Conservation (phyloP, 2,329 filamentous ascomycete genomes). For the Neoascochyta sp. region DNA sequence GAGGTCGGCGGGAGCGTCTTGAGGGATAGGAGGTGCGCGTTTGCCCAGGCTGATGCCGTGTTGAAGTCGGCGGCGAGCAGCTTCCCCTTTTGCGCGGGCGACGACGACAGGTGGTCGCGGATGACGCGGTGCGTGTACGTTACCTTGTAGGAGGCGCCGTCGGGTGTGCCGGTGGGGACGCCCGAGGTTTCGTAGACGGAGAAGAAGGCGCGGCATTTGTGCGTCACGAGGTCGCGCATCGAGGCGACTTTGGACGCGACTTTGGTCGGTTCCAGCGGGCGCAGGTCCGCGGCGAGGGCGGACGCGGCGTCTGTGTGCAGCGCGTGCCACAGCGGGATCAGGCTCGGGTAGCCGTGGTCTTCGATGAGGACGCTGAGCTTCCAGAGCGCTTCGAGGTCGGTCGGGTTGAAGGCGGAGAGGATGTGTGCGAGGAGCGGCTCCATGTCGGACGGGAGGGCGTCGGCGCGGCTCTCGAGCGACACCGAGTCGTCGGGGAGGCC, state of each 20-base stretch:
- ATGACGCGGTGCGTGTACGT: slow-evolving; percentile 27
- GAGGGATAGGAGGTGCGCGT: slow-evolving; percentile 19
- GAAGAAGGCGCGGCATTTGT: slow-evolving; percentile 20
- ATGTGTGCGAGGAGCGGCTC: slow-evolving; percentile 25
- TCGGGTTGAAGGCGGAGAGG: slow-evolving; percentile 16
- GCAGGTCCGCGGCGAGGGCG: slow-evolving; percentile 16
- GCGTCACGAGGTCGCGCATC: slow-evolving; percentile 15
- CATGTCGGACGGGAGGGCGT: slow-evolving; percentile 21
- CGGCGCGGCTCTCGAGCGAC: slow-evolving; percentile 19
- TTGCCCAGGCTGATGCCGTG: slow-evolving; percentile 21
- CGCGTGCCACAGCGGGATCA: slow-evolving; percentile 26
- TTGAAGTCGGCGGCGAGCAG: slow-evolving; percentile 10
- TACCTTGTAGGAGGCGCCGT: slow-evolving; percentile 14
- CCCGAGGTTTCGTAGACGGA: slow-evolving; percentile 17
- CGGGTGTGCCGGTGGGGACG: slow-evolving; percentile 3
- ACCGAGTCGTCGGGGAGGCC: slow-evolving; percentile 19
- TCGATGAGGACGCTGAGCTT: slow-evolving; percentile 24
- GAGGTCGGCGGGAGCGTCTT: slow-evolving; percentile 15
- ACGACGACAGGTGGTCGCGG: slow-evolving; percentile 17
- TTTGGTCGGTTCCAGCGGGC: slow-evolving; percentile 17
- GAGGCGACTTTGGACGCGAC: slow-evolving; percentile 13
- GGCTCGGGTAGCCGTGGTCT: slow-evolving; percentile 15
- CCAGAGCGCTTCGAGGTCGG: slow-evolving; percentile 16
- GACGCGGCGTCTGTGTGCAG: slow-evolving; percentile 16
- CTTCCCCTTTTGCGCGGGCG: slow-evolving; percentile 9